Evolutionary conservation across 1,284 basidiomycete species (phyloP), one percentile per base, ranked within the genome.

Genomic region (Peniophora sp.): DNA sequence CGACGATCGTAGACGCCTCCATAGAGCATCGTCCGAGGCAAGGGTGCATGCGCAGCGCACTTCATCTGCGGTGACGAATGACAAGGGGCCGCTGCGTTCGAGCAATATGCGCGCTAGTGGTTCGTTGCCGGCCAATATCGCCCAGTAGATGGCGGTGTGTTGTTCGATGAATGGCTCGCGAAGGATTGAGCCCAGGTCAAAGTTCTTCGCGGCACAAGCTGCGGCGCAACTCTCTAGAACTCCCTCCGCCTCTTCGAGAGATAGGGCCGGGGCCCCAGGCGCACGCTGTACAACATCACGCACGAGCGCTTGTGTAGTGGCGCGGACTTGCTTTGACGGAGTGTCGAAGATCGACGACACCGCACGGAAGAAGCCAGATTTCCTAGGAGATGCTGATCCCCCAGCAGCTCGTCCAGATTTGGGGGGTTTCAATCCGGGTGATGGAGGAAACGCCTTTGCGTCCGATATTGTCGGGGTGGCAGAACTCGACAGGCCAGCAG

Each of bases 91-190:
- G 27, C 27, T 32, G 12, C 27, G 27, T 32, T 32, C 27, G 27
- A 32, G 27, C 12, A 32, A 12, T 12, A 12, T 12, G 27, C 12
- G 27, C 12, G 27, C 27, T 12, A 32, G 27, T 32, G 27, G 27
- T 32, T 6, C 37, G 15, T 41, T 20, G 37, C 18, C n/a, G 8
- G 5, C 37, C 8, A 45, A 20, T 15, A 45, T 24, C 6, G 43
- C 43, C 43, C 43, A 45, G 43, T 45, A 45, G 20, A 24, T n/a
- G 43, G 43, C 18, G 3, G 43, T 45, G 20, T 45, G 43, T 18
- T 22, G n/a, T n/a, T 45, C 43, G 43, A 45, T 45, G 43, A 45
- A 45, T 20, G 43, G 43, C 23, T 45, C 43, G 14, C 23, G 43
- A 45, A 45, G 43, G 23, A 45, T 20, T 15, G 15, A 15, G 8